phyloP scores from a whole-genome alignment of 371 early-diverging fungal species.

The Mucor mucedo region DNA sequence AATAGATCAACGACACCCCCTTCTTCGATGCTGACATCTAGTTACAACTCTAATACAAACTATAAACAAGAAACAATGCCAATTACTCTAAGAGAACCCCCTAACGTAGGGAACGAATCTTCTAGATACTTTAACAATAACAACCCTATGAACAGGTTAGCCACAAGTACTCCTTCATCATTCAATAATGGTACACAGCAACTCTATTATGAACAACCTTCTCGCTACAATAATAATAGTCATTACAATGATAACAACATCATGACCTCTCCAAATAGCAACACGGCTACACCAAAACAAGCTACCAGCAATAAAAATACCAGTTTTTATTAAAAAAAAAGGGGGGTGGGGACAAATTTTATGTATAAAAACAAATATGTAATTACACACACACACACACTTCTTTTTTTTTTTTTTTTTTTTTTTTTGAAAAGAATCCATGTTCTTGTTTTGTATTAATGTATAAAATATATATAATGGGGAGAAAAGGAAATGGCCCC shows the following conservation, averaged over 20 bases:
- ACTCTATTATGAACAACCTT: not conserved
- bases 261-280: not conserved
- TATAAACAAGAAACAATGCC: not conserved
- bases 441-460: too few relatives aligned
- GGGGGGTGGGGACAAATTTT: too few relatives aligned
- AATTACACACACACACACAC: too few relatives aligned
- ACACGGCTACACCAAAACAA: not conserved
- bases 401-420: too few relatives aligned
- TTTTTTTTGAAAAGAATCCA: too few relatives aligned
- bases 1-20: not conserved
- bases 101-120: not conserved
- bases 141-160: not conserved
- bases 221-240: not conserved
- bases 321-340: not conserved
- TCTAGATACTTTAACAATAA: not conserved
- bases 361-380: not conserved
- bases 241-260: not conserved
- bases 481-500: too few relatives aligned
- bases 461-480: too few relatives aligned
- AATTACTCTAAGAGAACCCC: not conserved
- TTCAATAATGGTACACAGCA: not conserved
- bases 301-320: constrained; percentile 1
- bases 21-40: constrained; percentile 3
- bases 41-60: not conserved
- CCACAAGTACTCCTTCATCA: not conserved